Percentiles rank a stretch among this genome's conserved stretches.
These are phyloP conservation scores for Dactylellina parvicollis DNA, from an alignment of 2,329 filamentous ascomycete genomes.

Conservation along the genomic window DNA sequence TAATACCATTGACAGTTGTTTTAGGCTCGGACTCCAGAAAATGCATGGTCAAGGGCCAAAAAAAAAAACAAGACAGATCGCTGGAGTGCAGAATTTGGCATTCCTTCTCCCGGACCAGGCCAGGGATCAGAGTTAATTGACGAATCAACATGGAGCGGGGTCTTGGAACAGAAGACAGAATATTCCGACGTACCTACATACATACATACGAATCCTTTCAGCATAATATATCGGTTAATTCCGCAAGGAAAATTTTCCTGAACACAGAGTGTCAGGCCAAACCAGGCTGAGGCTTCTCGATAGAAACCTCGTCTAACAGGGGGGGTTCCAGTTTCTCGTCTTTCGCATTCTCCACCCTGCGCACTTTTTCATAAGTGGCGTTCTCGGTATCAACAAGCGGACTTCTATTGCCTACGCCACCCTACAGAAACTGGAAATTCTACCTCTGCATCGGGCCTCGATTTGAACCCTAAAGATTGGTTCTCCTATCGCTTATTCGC, in stretches of 20 bases:
- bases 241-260: constrained; percentile 15
- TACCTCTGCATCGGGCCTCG: constrained; percentile 22
- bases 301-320: constrained; percentile 6
- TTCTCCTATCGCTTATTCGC: constrained; percentile 37
- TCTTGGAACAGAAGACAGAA: constrained; percentile 43
- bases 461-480: constrained; percentile 38
- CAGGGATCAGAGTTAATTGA: constrained; percentile 35
- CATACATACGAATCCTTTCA: constrained; percentile 30
- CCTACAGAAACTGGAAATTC: constrained; percentile 13
- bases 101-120: constrained; percentile 28
- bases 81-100: constrained; percentile 28
- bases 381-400: constrained; percentile 17
- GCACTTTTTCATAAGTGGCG: constrained; percentile 27
- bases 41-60: background rate
- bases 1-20: constrained; percentile 35
- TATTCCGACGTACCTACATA: too few species aligned
- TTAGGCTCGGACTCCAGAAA: constrained; percentile 43
- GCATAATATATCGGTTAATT: constrained; percentile 50
- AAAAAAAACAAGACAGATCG: constrained; percentile 30
- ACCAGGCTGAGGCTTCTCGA: constrained; percentile 14
- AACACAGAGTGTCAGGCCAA: constrained; percentile 17
- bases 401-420: constrained; percentile 32
- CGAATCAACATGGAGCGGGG: constrained; percentile 42
- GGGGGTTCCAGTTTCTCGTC: constrained; percentile 25
- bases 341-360: constrained; percentile 28